Conservation (phyloP, 164 flowering plant genomes). For the Houttuynia cordata region DNA sequence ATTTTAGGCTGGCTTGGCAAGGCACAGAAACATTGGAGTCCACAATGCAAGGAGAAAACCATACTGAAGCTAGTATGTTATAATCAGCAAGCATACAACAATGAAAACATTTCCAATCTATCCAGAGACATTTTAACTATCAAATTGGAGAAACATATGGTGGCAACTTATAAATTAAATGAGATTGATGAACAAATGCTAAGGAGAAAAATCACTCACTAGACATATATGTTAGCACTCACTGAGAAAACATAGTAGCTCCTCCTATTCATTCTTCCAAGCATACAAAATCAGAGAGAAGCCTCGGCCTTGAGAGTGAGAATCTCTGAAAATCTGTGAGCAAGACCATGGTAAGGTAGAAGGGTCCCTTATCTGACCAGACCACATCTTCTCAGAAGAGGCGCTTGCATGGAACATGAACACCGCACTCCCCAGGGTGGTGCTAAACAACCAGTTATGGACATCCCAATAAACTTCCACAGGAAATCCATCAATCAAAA, state of each 20-base stretch:
- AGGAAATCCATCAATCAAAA: constrained; percentile 37
- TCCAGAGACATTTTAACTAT: constrained; percentile 11
- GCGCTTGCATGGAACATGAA: constrained; percentile 69
- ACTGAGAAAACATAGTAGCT: constrained; percentile 6
- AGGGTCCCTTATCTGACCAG: constrained; percentile 18
- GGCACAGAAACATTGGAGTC: neutral
- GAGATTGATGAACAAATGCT: constrained; percentile 18
- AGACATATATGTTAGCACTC: constrained; percentile 29
- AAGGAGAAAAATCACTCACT: constrained; percentile 23
- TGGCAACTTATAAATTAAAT: constrained; percentile 10
- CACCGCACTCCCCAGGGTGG: constrained; percentile 51
- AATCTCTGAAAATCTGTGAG: constrained; percentile 19
- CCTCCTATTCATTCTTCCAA: constrained; percentile 37
- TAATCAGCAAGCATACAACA: neutral
- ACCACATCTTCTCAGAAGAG: constrained; percentile 61
- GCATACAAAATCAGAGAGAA: constrained; percentile 38
- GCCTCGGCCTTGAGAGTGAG: constrained; percentile 19
- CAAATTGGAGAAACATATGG: constrained; percentile 4
- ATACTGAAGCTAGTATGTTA: neutral
- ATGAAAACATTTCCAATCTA: constrained; percentile 7
- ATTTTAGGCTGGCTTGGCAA: neutral
- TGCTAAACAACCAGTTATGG: constrained; percentile 70
- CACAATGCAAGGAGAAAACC: neutral
- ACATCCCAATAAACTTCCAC: constrained; percentile 87
- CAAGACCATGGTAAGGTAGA: constrained; percentile 17